A percentile compares a stretch with the other conserved stretches of the same genome.
Conservation (phyloP, 1,284 basidiomycete species). For the Ceraceosorus bombacis region DNA sequence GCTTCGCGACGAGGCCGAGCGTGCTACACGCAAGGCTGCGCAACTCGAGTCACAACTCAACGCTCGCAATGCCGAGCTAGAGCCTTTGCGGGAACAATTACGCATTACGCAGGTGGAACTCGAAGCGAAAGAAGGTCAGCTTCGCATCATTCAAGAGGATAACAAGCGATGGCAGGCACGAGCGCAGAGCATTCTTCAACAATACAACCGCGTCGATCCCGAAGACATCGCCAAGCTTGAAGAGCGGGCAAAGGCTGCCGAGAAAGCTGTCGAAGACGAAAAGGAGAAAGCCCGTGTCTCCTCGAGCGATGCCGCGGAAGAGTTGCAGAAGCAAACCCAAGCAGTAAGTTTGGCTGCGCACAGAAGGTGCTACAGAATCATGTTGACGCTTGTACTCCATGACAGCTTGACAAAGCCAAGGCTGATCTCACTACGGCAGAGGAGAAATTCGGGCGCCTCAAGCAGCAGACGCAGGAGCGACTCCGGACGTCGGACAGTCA, state of each 20-base stretch:
- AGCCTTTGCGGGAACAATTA: constrained; percentile 67
- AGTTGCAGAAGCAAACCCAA: constrained; percentile 1
- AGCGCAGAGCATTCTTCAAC: constrained; percentile 68
- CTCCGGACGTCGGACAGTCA: constrained; percentile 15
- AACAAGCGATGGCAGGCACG: constrained; percentile 76
- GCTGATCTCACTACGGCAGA: constrained; percentile 23
- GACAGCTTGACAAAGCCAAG: constrained; percentile 26
- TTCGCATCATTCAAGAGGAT: constrained; percentile 68
- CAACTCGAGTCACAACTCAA: constrained; percentile 55
- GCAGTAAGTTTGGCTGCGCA: too few species aligned
- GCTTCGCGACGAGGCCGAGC: constrained; percentile 69
- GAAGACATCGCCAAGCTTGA: constrained; percentile 51
- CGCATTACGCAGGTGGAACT: constrained; percentile 65
- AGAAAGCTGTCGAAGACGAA: constrained; percentile 9
- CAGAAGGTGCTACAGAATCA: too few species aligned
- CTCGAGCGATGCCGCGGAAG: neutral
- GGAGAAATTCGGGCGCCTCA: constrained; percentile 35
- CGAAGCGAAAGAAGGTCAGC: constrained; percentile 62
- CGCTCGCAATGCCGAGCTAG: constrained; percentile 58
- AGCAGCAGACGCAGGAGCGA: constrained; percentile 35
- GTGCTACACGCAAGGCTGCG: constrained; percentile 46
- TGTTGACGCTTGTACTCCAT: neutral
- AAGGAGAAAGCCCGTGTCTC: neutral
- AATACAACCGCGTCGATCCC: constrained; percentile 83
- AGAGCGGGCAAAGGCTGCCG: constrained; percentile 30